These are phyloP conservation scores for Ascochyta clinopodiicola DNA, from an alignment of 2,329 filamentous ascomycete species.

Conservation along the genomic window DNA sequence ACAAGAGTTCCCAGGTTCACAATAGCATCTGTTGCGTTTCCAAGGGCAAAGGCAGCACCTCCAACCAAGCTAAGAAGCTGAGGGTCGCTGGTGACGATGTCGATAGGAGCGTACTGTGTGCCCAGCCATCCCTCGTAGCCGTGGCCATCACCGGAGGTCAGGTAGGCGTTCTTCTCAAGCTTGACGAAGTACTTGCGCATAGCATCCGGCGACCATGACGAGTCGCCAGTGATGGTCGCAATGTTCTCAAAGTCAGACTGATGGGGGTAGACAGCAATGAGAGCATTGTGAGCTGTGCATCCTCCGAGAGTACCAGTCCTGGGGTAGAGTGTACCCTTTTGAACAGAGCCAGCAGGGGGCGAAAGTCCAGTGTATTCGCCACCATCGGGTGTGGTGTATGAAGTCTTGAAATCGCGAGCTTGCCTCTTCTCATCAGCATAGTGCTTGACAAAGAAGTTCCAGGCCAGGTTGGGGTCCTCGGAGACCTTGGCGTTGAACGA, in stretches of 20 bases:
- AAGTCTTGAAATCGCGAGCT: constrained; percentile 64
- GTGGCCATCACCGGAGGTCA: constrained; percentile 56
- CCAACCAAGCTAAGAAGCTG: constrained; percentile 61
- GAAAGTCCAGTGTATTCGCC: constrained; percentile 57
- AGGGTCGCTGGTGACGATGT: constrained; percentile 59
- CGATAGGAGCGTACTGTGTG: constrained; percentile 59
- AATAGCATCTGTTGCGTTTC: constrained; percentile 47
- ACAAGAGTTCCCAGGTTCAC: constrained; percentile 47
- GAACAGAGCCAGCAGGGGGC: constrained; percentile 59
- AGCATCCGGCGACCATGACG: constrained; percentile 63
- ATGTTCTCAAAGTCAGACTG: constrained; percentile 67
- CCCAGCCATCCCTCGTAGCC: constrained; percentile 65
- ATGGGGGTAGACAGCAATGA: constrained; percentile 65
- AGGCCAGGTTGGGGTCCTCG: constrained; percentile 63
- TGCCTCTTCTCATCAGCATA: constrained; percentile 62
- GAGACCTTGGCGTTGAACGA: constrained; percentile 61
- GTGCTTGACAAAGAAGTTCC: constrained; percentile 71
- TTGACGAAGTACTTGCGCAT: constrained; percentile 67
- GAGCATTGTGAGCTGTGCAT: constrained; percentile 67
- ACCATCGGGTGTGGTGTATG: constrained; percentile 55
- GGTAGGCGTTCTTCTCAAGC: constrained; percentile 63
- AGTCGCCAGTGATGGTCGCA: constrained; percentile 64
- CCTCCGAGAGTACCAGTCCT: constrained; percentile 64
- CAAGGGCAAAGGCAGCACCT: constrained; percentile 61
- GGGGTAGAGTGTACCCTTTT: constrained; percentile 65